Percentiles rank a stretch among this genome's conserved stretches.
These are phyloP conservation scores for Boletus barrowsii DNA, from an alignment of 768 basidiomycete genomes.

Conservation along the genomic window DNA sequence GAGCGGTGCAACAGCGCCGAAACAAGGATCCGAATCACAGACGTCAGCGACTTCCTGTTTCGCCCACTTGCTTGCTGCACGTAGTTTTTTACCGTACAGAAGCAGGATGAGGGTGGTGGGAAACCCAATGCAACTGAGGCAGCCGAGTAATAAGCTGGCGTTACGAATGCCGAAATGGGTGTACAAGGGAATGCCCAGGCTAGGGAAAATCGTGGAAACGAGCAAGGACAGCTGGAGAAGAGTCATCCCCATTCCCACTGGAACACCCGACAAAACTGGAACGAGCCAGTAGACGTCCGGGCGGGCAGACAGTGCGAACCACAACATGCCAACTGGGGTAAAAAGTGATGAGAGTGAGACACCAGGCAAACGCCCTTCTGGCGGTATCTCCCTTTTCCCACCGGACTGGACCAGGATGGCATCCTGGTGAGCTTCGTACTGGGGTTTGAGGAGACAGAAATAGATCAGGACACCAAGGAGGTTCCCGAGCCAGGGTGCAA, in stretches of 20 bases:
- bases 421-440: conserved; percentile 17
- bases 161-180: conserved; percentile 15
- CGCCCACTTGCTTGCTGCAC: conserved; percentile 18
- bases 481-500: conserved; percentile 24
- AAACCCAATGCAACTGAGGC: conserved; percentile 20
- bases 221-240: conserved; percentile 24
- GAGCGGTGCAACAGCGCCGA: conserved; percentile 4
- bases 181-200: conserved; percentile 19
- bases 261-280: conserved; percentile 24
- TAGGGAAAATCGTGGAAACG: conserved; percentile 16
- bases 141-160: conserved; percentile 19
- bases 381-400: conserved; percentile 16
- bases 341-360: conserved; percentile 18
- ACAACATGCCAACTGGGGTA: conserved; percentile 25
- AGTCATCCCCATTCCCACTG: conserved; percentile 27
- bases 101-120: conserved; percentile 15
- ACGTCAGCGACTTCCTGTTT: conserved; percentile 12
- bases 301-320: conserved; percentile 23
- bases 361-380: conserved; percentile 22
- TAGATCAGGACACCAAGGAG: conserved; percentile 22
- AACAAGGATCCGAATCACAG: background rate
- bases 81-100: conserved; percentile 13
- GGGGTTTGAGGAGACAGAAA: conserved; percentile 21
- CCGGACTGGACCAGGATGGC: conserved; percentile 12
- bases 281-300: conserved; percentile 20